Percentiles rank a stretch among this genome's conserved stretches.
Conservation (phyloP, 257 asterid genomes). For the Catharanthus roseus region DNA sequence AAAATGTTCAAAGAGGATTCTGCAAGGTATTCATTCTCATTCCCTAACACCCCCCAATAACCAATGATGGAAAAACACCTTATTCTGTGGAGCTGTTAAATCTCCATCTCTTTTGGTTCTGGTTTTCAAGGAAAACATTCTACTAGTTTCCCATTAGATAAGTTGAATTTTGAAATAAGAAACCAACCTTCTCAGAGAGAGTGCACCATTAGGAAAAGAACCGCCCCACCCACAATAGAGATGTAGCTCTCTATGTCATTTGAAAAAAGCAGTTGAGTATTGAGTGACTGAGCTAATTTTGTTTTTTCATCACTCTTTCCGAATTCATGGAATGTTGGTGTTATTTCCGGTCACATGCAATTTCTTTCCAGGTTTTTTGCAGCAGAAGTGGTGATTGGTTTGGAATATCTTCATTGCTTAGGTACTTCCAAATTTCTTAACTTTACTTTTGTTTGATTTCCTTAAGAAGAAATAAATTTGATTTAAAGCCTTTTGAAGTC, state of each 20-base stretch:
- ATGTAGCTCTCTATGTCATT: too few relatives aligned
- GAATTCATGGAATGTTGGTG: neutral
- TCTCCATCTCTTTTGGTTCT: neutral
- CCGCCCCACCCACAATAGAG: too few relatives aligned
- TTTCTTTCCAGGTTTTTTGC: slow-evolving; percentile 71
- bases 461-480: neutral
- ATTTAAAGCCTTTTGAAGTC: neutral
- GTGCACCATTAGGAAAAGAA: neutral
- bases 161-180: too few relatives aligned
- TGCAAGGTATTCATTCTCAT: slow-evolving; percentile 66
- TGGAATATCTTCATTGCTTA: slow-evolving; percentile 98
- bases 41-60: neutral
- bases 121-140: too few relatives aligned
- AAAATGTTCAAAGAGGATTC: slow-evolving; percentile 91
- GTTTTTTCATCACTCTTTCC: neutral
- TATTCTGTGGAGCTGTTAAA: neutral
- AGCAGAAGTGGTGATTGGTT: slow-evolving; percentile 84
- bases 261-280: too few relatives aligned
- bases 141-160: too few relatives aligned
- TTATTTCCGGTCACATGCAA: neutral
- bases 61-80: neutral
- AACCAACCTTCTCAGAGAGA: neutral
- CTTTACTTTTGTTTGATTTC: neutral
- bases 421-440: slow-evolving; percentile 36
- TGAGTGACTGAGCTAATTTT: too few relatives aligned